Percentiles rank a stretch among this genome's conserved stretches.
These are phyloP conservation scores for Scolecobasidium constrictum DNA, from an alignment of 2,329 filamentous ascomycete species.

Conservation along the genomic window DNA sequence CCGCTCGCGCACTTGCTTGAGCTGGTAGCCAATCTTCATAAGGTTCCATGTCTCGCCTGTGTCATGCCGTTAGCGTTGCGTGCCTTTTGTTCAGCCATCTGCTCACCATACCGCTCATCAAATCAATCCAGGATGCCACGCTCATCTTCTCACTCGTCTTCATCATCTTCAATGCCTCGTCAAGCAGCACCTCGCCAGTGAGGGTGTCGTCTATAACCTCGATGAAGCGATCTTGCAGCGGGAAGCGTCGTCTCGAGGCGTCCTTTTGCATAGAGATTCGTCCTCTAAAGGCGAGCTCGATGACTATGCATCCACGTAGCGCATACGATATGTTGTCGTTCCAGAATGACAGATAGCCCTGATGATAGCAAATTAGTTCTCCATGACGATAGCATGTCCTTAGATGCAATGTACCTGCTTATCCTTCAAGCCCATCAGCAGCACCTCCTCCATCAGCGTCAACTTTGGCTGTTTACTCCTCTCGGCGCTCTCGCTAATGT, in stretches of 20 bases:
- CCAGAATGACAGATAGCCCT: conserved; percentile 99
- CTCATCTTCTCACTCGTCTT: conserved; percentile 99
- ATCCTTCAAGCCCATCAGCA: conserved; percentile 92
- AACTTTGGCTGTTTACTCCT: conserved; percentile 96
- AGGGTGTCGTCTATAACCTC: conserved; percentile 95
- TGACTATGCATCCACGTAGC: conserved; percentile 92
- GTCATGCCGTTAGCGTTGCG: conserved; percentile 14
- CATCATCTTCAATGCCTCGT: conserved; percentile 99
- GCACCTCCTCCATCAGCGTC: conserved; percentile 96
- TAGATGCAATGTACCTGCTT: conserved; percentile 66
- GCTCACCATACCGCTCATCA: conserved; percentile 75
- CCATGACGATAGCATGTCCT: background rate
- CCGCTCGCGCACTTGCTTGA: conserved; percentile 97
- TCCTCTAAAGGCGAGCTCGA: conserved; percentile 91
- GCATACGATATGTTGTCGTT: conserved; percentile 99
- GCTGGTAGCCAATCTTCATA: conserved; percentile 99
- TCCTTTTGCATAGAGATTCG: conserved; percentile 99
- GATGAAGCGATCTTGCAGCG: conserved; percentile 83
- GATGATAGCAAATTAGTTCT: background rate
- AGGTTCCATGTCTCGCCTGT: conserved; percentile 98
- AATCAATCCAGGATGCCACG: conserved; percentile 96
- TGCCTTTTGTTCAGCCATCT: background rate
- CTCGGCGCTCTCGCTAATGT: conserved; percentile 95
- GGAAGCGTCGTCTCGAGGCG: conserved; percentile 80
- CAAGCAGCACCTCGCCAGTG: conserved; percentile 91